Base-by-base conservation (phyloP, 805 yeast species). In the Candida ovalis region DNA sequence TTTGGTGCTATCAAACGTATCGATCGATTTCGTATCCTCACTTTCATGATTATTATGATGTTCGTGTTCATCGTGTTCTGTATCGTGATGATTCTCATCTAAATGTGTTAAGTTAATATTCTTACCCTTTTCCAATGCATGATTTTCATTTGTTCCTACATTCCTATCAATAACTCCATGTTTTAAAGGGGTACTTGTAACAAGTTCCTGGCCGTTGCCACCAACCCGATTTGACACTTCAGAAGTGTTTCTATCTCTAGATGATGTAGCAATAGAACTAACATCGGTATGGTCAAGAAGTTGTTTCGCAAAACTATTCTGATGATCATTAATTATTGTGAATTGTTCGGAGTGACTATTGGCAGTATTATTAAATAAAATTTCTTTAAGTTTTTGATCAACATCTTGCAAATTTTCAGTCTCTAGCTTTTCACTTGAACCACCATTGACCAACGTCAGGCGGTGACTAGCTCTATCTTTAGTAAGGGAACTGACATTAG, bases 1-100 rank as follows among this genome's bases (percentile, higher is more conserved):
- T 38, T 57, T 52, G n/a, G 21, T 39, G 3, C 53, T 43, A 1
- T 44, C 54, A 1, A 27, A 33, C 4, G 45, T 43, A n/a, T 28
- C 32, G 3, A 49, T 36, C 8, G 53, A 45, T 9, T 23, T 43
- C 3, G 23, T 2, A 17, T 40, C 40, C 7, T 43, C 42, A 5
- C 19, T 27, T 9, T 21, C 37, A 25, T 37, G 41, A 27, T n/a
- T 37, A 6, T 28, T 36, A 19, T n/a, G 30, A 8, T 8, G 30
- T 7, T 42, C 38, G 8, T 42, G 36, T 15, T 42, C 36, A 15
- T 32, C 38, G 21, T 21, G 27, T 7, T 15, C 28, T 18, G 21
- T 18, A 5, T 24, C 42, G 9, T 24, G 21, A 17, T 15, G 24
- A 15, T 38, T 23, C 2, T 38, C 28, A 22, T 22, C 28, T 6